Percentiles rank a stretch among this genome's conserved stretches.
Conservation (phyloP, 352 stramenopile genomes). For the Phytopythium aichiense region DNA sequence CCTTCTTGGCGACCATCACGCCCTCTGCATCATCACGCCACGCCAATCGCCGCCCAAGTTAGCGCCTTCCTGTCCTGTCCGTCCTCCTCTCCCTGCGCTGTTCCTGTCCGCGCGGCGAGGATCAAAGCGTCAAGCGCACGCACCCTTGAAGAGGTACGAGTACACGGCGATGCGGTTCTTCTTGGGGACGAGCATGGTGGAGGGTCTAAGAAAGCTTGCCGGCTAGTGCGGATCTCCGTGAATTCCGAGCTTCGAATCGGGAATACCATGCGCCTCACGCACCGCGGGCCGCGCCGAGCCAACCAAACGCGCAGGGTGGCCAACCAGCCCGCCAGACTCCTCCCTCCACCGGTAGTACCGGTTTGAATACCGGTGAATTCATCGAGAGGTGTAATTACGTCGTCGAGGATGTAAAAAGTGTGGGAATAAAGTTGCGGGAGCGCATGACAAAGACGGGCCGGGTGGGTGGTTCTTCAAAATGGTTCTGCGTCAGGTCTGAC, state of each 20-base stretch:
- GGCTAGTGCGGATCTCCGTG: constrained; percentile 87
- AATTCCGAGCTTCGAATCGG: constrained; percentile 52
- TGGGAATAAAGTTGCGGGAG: background rate
- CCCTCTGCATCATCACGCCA: constrained; percentile 39
- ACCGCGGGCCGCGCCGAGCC: constrained; percentile 15
- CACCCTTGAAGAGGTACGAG: constrained; percentile 96
- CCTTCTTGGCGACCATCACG: constrained; percentile 90
- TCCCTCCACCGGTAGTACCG: background rate
- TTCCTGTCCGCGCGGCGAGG: too few relatives aligned
- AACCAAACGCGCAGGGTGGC: constrained; percentile 15
- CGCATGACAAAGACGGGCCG: background rate
- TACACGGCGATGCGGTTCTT: constrained; percentile 99
- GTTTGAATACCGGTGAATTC: background rate
- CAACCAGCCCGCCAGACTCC: background rate
- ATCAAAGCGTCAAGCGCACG: constrained; percentile 15
- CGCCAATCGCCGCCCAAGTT: background rate
- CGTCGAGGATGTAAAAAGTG: background rate
- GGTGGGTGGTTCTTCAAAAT: background rate
- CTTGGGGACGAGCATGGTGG: constrained; percentile 94
- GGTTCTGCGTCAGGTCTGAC: too few relatives aligned
- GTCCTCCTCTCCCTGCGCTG: too few relatives aligned
- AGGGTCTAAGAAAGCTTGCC: constrained; percentile 82
- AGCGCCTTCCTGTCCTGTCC: background rate
- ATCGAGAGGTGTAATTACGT: background rate
- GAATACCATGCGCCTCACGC: constrained; percentile 22